Conservation (phyloP, 139 green algal species). For the Picochlorum sp. region DNA sequence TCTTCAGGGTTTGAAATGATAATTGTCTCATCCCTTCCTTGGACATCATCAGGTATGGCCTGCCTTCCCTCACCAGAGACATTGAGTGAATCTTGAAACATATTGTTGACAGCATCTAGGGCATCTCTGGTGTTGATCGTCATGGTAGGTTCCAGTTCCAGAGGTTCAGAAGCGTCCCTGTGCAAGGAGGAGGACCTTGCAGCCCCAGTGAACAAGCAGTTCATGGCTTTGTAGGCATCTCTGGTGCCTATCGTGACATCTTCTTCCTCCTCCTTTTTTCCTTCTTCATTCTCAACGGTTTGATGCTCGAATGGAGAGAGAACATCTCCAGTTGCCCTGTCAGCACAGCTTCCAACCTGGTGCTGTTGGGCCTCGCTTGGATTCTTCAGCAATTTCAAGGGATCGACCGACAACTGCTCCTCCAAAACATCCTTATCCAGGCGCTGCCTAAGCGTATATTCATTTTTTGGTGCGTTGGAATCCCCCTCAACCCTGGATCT, state of each 20-base stretch:
- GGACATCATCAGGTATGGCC: background rate
- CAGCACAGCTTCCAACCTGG: background rate
- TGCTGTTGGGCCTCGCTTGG: background rate
- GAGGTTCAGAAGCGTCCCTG: background rate
- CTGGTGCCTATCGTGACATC: conserved; percentile 51
- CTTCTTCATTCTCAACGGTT: background rate
- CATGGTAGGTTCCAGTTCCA: conserved; percentile 43
- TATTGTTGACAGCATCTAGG: conserved; percentile 52
- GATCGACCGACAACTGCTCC: conserved; percentile 1
- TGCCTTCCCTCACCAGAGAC: too few relatives aligned
- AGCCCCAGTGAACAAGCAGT: conserved; percentile 45
- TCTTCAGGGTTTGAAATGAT: background rate
- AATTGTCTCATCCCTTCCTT: background rate
- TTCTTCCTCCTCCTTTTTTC: background rate
- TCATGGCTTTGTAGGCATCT: conserved; percentile 50
- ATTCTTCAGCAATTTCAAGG: background rate
- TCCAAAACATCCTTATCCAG: background rate
- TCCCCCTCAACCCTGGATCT: too few relatives aligned
- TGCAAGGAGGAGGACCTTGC: background rate
- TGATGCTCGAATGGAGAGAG: conserved; percentile 17
- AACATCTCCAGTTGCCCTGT: background rate
- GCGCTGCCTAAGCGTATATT: background rate
- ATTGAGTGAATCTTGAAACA: conserved; percentile 16
- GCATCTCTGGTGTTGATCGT: conserved; percentile 51
- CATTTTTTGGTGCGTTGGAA: too few relatives aligned